phyloP scores from a whole-genome alignment of 352 stramenopile genomes.

The Pythium folliculosum region DNA sequence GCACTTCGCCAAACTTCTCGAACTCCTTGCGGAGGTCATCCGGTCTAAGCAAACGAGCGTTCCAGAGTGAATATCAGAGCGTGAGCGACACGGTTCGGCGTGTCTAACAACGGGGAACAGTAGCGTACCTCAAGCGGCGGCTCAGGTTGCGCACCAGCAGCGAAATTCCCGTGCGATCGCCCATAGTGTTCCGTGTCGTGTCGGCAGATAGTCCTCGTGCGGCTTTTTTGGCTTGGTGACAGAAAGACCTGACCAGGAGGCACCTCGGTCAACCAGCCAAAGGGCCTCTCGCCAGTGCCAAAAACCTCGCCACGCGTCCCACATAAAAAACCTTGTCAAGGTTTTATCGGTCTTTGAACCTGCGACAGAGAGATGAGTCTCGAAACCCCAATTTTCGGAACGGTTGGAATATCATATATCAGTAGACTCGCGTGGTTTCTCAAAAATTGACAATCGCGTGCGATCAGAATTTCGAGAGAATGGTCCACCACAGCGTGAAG shows the following conservation, averaged over 20 bases:
- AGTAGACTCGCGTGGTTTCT: slow-evolving; percentile 5
- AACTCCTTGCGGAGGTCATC: slow-evolving; percentile 93
- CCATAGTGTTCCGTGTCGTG: slow-evolving; percentile 17
- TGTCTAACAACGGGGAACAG: neutral
- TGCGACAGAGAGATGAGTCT: neutral
- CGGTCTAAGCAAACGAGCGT: slow-evolving; percentile 30
- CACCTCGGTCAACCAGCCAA: slow-evolving; percentile 21
- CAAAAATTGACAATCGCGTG: slow-evolving; percentile 13
- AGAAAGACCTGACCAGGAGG: slow-evolving; percentile 7
- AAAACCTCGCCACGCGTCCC: slow-evolving; percentile 15
- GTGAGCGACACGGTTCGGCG: slow-evolving; percentile 2
- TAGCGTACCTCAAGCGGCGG: slow-evolving; percentile 73
- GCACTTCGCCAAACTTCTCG: slow-evolving; percentile 92
- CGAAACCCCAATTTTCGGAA: neutral
- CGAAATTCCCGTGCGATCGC: slow-evolving; percentile 78
- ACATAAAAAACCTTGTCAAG: slow-evolving; percentile 19
- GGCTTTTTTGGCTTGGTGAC: slow-evolving; percentile 3
- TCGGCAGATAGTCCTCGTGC: neutral
- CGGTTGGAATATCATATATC: slow-evolving; percentile 10
- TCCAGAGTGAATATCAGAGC: slow-evolving; percentile 7
- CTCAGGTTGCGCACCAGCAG: slow-evolving; percentile 94
- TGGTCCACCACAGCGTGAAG: slow-evolving; percentile 96
- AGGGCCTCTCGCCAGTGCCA: neutral
- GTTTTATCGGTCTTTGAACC: slow-evolving; percentile 22
- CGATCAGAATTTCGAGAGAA: slow-evolving; percentile 69